Evolutionary conservation across 345 rosid species (phyloP).

Genomic region (Bruguiera sexangula): DNA sequence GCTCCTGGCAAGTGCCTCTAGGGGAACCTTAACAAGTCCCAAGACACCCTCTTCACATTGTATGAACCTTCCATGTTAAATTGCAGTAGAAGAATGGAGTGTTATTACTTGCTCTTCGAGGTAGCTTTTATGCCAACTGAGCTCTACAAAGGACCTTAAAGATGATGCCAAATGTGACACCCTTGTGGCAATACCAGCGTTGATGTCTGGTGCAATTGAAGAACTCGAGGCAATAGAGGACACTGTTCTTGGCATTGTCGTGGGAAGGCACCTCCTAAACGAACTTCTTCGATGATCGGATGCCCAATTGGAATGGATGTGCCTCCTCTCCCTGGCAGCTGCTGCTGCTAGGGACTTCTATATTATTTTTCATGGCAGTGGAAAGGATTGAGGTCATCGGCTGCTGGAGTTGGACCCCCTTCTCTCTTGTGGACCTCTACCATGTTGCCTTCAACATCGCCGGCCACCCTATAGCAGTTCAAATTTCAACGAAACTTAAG

Average conservation of each 20-base stretch:
- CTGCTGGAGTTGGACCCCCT: too few species aligned
- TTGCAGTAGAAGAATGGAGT: too few species aligned
- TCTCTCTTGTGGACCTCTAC: too few species aligned
- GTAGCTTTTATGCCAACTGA: conserved; percentile 12
- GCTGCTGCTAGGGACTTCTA: conserved; percentile 31
- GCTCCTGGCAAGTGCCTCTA: too few species aligned
- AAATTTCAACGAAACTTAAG: too few species aligned
- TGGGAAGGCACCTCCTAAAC: conserved; percentile 55
- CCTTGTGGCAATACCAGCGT: conserved; percentile 51
- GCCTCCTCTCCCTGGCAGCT: conserved; percentile 7
- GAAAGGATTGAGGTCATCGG: too few species aligned
- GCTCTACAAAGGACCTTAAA: conserved; percentile 58
- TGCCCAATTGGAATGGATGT: conserved; percentile 38
- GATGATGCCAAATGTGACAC: conserved; percentile 56
- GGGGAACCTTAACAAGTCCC: too few species aligned
- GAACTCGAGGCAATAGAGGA: conserved; percentile 67
- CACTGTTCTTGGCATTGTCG: conserved; percentile 30
- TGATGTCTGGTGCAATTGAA: conserved; percentile 86
- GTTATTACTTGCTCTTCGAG: too few species aligned
- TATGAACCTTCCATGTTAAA: too few species aligned
- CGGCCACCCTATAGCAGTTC: too few species aligned
- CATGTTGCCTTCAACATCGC: too few species aligned
- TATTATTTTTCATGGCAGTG: conserved; percentile 34
- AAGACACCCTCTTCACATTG: too few species aligned
- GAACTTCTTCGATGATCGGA: conserved; percentile 45